Conservation (phyloP, 495 filamentous ascomycete species). For the Halenospora varia region DNA sequence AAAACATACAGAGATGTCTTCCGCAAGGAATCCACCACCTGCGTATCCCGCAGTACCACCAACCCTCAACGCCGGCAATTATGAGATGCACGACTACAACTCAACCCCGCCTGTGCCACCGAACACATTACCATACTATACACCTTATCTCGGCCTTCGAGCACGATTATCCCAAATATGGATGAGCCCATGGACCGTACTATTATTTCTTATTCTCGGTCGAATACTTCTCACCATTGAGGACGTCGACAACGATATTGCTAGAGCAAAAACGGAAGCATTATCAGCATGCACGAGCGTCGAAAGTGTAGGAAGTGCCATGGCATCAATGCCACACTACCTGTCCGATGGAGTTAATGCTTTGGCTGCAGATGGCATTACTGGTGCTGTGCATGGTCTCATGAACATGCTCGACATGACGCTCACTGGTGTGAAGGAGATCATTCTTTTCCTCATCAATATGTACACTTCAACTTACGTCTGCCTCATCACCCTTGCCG, state of each 20-base stretch:
- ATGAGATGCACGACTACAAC: conserved; percentile 25
- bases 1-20: conserved; percentile 30
- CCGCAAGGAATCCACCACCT: conserved; percentile 24
- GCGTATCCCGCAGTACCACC: conserved; percentile 33
- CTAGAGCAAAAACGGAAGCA: conserved; percentile 71
- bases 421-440: conserved; percentile 78
- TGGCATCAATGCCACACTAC: conserved; percentile 98
- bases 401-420: conserved; percentile 70
- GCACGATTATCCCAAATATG: conserved; percentile 90
- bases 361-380: conserved; percentile 71
- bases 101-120: conserved; percentile 1
- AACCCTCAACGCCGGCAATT: conserved; percentile 23
- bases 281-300: conserved; percentile 84
- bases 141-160: conserved; percentile 87
- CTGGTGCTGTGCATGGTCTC: conserved; percentile 71
- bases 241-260: conserved; percentile 67
- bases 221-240: conserved; percentile 71
- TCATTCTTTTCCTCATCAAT: conserved; percentile 86
- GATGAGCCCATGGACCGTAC: conserved; percentile 96
- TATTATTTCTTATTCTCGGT: conserved; percentile 78
- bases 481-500: conserved; percentile 77
- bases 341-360: conserved; percentile 84
- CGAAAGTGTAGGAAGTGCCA: conserved; percentile 89
- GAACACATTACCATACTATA: conserved; percentile 44
- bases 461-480: conserved; percentile 84